These are phyloP conservation scores for Microstegium vimineum DNA, from an alignment of 176 grass and related monocot genomes.

Conservation along the genomic window DNA sequence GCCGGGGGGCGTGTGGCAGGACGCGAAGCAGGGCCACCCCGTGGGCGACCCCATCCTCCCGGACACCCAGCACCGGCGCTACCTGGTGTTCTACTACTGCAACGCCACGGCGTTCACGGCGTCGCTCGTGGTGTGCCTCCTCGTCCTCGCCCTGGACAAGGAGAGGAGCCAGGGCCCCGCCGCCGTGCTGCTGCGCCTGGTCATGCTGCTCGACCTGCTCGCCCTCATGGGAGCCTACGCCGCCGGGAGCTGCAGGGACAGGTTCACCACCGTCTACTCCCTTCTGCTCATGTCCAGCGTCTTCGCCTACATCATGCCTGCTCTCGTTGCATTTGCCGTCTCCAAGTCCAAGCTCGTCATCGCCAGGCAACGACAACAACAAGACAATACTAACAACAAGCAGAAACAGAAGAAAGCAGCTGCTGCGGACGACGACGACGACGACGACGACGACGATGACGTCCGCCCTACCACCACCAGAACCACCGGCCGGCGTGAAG, in stretches of 20 bases:
- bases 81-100: slow-evolving; percentile 53
- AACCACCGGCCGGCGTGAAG: neutral
- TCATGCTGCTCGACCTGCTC: slow-evolving; percentile 23
- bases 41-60: slow-evolving; percentile 28
- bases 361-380: too few species aligned
- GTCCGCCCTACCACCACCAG: too few species aligned
- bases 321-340: neutral
- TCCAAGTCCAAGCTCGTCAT: too few species aligned
- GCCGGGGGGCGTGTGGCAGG: slow-evolving; percentile 36
- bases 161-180: neutral
- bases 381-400: too few species aligned
- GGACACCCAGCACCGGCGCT: neutral
- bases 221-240: slow-evolving; percentile 29
- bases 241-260: slow-evolving; percentile 33
- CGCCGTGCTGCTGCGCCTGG: neutral
- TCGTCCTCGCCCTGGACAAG: slow-evolving; percentile 7
- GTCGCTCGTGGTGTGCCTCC: slow-evolving; percentile 31
- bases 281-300: neutral
- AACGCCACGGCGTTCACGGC: slow-evolving; percentile 44
- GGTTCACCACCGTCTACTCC: slow-evolving; percentile 17
- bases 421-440: too few species aligned
- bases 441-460: too few species aligned
- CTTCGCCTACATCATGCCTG: neutral
- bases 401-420: too few species aligned
- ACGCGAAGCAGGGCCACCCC: neutral